Percentiles rank a stretch among this genome's conserved stretches.
These are phyloP conservation scores for Cercospora sp. DNA, from an alignment of 2,329 filamentous ascomycete genomes.

Conservation along the genomic window DNA sequence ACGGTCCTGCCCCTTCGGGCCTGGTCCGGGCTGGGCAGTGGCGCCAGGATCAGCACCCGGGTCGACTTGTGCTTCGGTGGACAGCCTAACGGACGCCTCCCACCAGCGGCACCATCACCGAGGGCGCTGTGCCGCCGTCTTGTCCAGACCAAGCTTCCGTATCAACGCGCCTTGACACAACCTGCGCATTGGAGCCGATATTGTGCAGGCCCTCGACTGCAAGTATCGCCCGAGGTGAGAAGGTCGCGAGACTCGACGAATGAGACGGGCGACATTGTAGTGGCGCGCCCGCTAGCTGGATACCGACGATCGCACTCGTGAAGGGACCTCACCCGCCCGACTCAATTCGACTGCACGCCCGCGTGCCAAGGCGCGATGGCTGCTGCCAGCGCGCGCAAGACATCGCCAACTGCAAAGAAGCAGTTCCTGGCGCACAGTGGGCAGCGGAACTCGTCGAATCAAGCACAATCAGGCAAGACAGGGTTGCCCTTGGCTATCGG, in stretches of 20 bases:
- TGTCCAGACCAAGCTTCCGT: conserved; percentile 10
- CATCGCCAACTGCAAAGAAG: conserved; percentile 2
- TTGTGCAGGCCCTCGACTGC: not conserved
- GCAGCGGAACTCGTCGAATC: not conserved
- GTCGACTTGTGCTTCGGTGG: not conserved
- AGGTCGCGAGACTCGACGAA: conserved; percentile 4
- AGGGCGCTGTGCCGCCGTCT: conserved; percentile 1
- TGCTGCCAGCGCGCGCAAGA: not conserved
- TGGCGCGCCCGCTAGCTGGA: not conserved
- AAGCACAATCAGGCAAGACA: not conserved
- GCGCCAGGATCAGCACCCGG: conserved; percentile 14
- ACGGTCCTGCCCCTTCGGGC: conserved; percentile 15
- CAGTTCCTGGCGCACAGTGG: not conserved
- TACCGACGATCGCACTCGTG: conserved; percentile 3
- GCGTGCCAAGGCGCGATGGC: not conserved
- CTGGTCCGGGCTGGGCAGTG: conserved; percentile 9
- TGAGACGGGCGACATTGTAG: not conserved
- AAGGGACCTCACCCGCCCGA: not conserved
- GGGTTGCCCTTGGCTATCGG: not conserved
- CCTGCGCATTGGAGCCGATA: not conserved
- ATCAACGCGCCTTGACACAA: conserved; percentile 8
- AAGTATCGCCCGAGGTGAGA: conserved; percentile 1
- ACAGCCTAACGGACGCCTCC: not conserved
- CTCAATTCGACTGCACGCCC: conserved; percentile 4
- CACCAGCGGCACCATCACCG: conserved; percentile 2